Evolutionary conservation across 2,329 filamentous ascomycete genomes (phyloP).

Genomic region (Diaporthe citrichinensis): DNA sequence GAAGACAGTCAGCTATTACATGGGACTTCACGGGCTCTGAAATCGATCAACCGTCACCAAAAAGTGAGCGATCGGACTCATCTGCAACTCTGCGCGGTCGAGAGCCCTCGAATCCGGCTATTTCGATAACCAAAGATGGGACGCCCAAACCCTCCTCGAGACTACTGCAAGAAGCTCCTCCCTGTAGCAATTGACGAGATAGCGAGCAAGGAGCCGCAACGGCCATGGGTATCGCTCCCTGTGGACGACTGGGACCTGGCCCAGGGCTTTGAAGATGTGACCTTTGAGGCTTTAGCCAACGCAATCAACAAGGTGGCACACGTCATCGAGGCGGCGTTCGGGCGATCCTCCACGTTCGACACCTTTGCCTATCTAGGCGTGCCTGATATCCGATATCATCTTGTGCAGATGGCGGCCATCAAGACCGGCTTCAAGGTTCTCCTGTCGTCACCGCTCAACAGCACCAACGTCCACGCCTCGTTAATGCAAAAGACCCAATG

Average conservation of each 20-base stretch:
- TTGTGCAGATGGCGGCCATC: constrained; percentile 43
- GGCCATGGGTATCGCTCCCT: constrained; percentile 44
- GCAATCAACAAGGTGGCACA: constrained; percentile 45
- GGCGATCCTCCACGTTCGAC: constrained; percentile 41
- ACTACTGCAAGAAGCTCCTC: constrained; percentile 40
- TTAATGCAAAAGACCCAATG: constrained; percentile 43
- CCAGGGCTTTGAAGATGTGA: constrained; percentile 44
- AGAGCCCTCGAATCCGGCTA: not conserved
- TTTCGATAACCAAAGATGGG: constrained; percentile 2
- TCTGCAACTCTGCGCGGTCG: not conserved
- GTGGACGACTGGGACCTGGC: constrained; percentile 44
- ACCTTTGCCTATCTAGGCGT: constrained; percentile 43
- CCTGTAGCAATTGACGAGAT: constrained; percentile 43
- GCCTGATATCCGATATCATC: constrained; percentile 44
- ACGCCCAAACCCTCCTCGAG: constrained; percentile 18
- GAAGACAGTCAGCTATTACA: not conserved
- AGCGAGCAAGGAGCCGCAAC: constrained; percentile 40
- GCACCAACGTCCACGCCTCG: constrained; percentile 39
- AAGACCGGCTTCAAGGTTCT: constrained; percentile 45
- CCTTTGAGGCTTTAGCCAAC: constrained; percentile 41
- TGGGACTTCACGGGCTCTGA: not conserved
- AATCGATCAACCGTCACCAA: not conserved
- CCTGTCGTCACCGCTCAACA: constrained; percentile 45
- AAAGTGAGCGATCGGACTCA: not conserved
- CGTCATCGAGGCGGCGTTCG: constrained; percentile 41